Percentiles rank a stretch among this genome's conserved stretches.
Conservation (phyloP, 140 eudicot species). For the Bidens hawaiensis region DNA sequence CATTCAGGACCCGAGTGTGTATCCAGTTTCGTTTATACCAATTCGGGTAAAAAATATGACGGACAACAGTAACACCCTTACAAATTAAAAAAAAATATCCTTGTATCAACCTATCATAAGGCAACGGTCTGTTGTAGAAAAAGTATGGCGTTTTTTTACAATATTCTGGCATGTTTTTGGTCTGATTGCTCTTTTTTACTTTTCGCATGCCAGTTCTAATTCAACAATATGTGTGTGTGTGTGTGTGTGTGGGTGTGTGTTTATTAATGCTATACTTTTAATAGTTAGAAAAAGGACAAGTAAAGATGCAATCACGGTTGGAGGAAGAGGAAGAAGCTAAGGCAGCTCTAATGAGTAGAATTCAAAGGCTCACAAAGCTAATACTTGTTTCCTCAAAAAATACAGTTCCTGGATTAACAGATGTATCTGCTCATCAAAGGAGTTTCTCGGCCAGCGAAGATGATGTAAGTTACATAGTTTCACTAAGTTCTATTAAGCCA, state of each 20-base stretch:
- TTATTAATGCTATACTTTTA: slow-evolving; percentile 16
- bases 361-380: slow-evolving; percentile 90
- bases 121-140: background rate
- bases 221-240: no score
- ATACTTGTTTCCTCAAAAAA: slow-evolving; percentile 95
- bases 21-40: background rate
- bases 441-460: slow-evolving; percentile 58
- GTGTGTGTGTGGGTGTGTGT: background rate
- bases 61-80: background rate
- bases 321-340: slow-evolving; percentile 99
- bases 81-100: background rate
- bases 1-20: background rate
- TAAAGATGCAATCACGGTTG: slow-evolving; percentile 88
- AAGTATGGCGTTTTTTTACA: background rate
- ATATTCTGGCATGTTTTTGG: background rate
- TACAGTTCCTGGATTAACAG: slow-evolving; percentile 62
- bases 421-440: slow-evolving; percentile 50
- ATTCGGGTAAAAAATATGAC: background rate
- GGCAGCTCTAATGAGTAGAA: slow-evolving; percentile 98
- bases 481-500: slow-evolving; percentile 1
- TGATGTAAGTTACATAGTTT: slow-evolving; percentile 53
- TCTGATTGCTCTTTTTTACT: background rate
- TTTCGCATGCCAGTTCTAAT: no score
- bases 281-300: slow-evolving; percentile 98
- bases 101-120: background rate